Evolutionary conservation across 345 rosid species (phyloP).

Genomic region (Salix dunnii): DNA sequence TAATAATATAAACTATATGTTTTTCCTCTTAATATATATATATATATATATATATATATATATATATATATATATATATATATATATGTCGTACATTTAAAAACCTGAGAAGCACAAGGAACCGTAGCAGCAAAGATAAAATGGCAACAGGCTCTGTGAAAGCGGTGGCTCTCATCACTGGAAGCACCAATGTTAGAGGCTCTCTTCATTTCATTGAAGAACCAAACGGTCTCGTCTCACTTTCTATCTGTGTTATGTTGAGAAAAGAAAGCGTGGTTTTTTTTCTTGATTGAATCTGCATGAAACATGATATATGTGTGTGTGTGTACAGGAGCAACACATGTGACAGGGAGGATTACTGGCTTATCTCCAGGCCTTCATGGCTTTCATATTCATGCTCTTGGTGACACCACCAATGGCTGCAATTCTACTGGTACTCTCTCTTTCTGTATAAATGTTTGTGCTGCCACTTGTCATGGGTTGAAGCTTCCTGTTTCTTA

Average conservation of each 20-base stretch:
- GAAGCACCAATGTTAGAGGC: slow-evolving; percentile 59
- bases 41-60: too few species aligned
- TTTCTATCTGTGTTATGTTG: background rate
- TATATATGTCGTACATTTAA: background rate
- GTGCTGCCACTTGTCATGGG: background rate
- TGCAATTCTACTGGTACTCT: slow-evolving; percentile 83
- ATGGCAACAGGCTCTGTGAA: slow-evolving; percentile 55
- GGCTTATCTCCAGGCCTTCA: slow-evolving; percentile 83
- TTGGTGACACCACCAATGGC: slow-evolving; percentile 91
- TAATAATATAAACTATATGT: too few species aligned
- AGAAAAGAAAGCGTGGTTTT: background rate
- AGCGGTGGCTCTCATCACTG: slow-evolving; percentile 84
- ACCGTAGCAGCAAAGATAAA: background rate
- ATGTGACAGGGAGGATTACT: slow-evolving; percentile 63
- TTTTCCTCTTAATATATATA: too few species aligned
- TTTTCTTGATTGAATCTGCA: background rate
- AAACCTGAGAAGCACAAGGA: background rate
- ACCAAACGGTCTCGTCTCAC: slow-evolving; percentile 44
- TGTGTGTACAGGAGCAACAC: slow-evolving; percentile 56
- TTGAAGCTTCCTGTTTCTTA: background rate
- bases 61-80: too few species aligned
- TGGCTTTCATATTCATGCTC: slow-evolving; percentile 88
- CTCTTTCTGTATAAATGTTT: background rate
- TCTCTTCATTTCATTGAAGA: slow-evolving; percentile 58
- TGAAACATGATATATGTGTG: background rate